Conservation (phyloP, 257 asterid species). For the Agastache rugosa region DNA sequence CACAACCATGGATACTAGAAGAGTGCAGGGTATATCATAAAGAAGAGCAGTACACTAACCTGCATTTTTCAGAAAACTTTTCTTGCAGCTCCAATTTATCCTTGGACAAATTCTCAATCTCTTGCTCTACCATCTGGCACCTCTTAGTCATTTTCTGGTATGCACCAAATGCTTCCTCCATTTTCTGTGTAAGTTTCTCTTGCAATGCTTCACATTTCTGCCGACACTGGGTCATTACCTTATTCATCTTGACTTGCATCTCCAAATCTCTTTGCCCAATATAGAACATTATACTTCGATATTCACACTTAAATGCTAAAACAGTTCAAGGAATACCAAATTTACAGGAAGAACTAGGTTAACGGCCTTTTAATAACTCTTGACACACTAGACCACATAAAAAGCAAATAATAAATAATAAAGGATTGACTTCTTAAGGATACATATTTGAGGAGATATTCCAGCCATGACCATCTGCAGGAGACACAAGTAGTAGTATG, state of each 20-base stretch:
- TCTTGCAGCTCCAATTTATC: constrained; percentile 95
- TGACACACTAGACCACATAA: constrained; percentile 10
- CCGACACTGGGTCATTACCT: constrained; percentile 75
- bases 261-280: constrained; percentile 91
- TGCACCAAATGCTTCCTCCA: constrained; percentile 85
- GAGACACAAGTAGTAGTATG: constrained; percentile 39
- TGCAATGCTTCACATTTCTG: constrained; percentile 91
- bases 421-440: constrained; percentile 50
- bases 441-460: constrained; percentile 87
- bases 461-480: constrained; percentile 92
- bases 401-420: background rate
- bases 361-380: constrained; percentile 15
- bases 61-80: constrained; percentile 90
- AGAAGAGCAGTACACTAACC: constrained; percentile 47
- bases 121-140: constrained; percentile 93
- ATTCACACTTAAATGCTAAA: constrained; percentile 75
- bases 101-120: constrained; percentile 73
- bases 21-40: background rate
- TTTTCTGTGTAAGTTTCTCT: constrained; percentile 82
- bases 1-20: background rate
- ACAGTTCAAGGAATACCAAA: constrained; percentile 47
- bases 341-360: constrained; percentile 12
- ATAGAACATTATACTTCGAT: constrained; percentile 75
- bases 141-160: constrained; percentile 85
- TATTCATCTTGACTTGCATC: constrained; percentile 86